Evolutionary conservation across 2,329 filamentous ascomycete species (phyloP).

Genomic region (Neophaeococcomyces aloes): DNA sequence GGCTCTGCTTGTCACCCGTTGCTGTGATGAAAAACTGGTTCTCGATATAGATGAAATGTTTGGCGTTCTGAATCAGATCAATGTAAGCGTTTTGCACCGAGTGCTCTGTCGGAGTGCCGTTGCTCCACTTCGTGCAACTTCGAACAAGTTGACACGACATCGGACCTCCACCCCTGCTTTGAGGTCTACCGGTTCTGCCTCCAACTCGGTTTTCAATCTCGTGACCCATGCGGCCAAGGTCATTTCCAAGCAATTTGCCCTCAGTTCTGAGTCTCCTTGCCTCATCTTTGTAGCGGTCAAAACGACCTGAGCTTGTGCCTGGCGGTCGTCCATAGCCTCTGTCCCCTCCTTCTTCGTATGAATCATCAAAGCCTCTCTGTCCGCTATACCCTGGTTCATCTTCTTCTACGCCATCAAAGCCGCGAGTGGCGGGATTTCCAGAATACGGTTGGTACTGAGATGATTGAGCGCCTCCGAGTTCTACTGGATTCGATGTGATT

Average conservation of each 20-base stretch:
- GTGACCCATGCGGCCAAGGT: constrained; percentile 30
- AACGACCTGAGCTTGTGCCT: constrained; percentile 23
- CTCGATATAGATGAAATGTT: constrained; percentile 70
- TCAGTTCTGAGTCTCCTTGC: constrained; percentile 14
- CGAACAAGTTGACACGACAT: constrained; percentile 32
- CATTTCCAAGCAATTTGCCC: constrained; percentile 24
- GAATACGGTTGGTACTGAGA: constrained; percentile 14
- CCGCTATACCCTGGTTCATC: constrained; percentile 28
- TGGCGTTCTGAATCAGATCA: constrained; percentile 55
- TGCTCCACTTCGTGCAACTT: constrained; percentile 47
- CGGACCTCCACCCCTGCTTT: constrained; percentile 11
- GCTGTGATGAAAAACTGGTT: constrained; percentile 87
- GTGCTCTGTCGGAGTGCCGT: constrained; percentile 53
- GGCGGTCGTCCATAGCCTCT: constrained; percentile 21
- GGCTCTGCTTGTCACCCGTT: constrained; percentile 57
- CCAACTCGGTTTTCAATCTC: constrained; percentile 31
- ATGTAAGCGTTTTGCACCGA: constrained; percentile 82
- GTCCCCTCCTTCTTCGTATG: constrained; percentile 22
- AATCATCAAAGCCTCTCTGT: constrained; percentile 26
- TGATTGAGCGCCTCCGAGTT: constrained; percentile 12
- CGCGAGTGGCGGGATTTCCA: constrained; percentile 12
- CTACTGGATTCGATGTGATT: constrained; percentile 12
- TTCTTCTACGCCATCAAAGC: constrained; percentile 12
- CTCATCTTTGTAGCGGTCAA: constrained; percentile 24
- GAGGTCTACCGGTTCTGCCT: constrained; percentile 18